A percentile compares a stretch with the other conserved stretches of the same genome.
Evolutionary conservation across 75 land plant genomes (phyloP).

Genomic region (Picea glauca): DNA sequence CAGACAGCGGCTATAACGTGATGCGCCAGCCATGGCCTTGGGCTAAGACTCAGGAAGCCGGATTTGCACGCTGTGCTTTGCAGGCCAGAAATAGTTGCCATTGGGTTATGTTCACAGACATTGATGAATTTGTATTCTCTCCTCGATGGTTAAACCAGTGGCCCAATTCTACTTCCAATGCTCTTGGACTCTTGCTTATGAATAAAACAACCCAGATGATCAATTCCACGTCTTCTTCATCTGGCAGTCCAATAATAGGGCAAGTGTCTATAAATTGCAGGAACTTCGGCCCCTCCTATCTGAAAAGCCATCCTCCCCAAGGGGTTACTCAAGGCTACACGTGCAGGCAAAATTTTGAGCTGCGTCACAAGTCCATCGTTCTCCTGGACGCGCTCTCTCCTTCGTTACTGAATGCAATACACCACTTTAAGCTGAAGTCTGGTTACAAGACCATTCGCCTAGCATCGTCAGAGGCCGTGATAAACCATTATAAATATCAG

Average conservation of each 20-base stretch:
- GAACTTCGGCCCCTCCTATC: constrained; percentile 36
- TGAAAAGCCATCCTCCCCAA: constrained; percentile 9
- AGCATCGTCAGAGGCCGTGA: constrained; percentile 15
- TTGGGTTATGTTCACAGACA: constrained; percentile 38
- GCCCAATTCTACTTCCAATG: background rate
- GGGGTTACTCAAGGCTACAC: constrained; percentile 49
- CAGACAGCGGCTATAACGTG: constrained; percentile 4
- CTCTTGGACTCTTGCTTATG: background rate
- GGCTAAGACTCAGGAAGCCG: constrained; percentile 45
- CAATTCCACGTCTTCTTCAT: background rate
- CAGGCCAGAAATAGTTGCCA: constrained; percentile 16
- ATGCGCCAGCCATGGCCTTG: constrained; percentile 33
- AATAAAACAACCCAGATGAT: background rate
- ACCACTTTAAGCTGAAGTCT: constrained; percentile 30
- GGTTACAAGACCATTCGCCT: constrained; percentile 8
- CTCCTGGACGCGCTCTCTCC: background rate
- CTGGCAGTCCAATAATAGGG: constrained; percentile 10
- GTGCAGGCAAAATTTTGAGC: constrained; percentile 13
- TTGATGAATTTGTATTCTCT: constrained; percentile 40
- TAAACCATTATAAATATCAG: constrained; percentile 50
- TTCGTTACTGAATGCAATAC: constrained; percentile 27
- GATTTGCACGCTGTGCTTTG: constrained; percentile 40
- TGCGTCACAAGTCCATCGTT: constrained; percentile 41
- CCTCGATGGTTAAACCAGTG: background rate
- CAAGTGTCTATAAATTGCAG: constrained; percentile 26